These are phyloP conservation scores for Cercospora beticola DNA, from an alignment of 2,329 filamentous ascomycete genomes.

Conservation along the genomic window DNA sequence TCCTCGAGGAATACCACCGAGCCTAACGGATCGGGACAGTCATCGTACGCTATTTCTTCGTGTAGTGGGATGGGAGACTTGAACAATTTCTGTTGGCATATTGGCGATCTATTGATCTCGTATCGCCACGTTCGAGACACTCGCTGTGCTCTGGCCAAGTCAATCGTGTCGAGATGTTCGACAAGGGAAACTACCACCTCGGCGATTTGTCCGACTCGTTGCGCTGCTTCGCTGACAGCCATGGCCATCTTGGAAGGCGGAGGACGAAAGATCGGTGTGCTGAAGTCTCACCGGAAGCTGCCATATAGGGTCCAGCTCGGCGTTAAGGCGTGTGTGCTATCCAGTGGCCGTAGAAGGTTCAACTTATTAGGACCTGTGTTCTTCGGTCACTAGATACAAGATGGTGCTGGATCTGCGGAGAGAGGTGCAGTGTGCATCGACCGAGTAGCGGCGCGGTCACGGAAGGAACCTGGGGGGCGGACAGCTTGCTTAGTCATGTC, in stretches of 20 bases:
- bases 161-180: not conserved
- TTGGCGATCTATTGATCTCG: constrained; percentile 1
- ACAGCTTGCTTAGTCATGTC: not conserved
- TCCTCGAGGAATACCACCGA: not conserved
- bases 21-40: not conserved
- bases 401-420: not conserved
- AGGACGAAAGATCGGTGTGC: not conserved
- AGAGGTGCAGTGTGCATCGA: not conserved
- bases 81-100: constrained; percentile 10
- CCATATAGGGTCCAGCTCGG: not conserved
- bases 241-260: not conserved
- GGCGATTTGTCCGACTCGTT: not conserved
- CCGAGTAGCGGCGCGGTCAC: too few species aligned
- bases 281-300: not conserved
- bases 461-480: too few species aligned
- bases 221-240: not conserved
- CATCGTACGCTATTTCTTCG: not conserved
- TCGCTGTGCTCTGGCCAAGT: constrained; percentile 4
- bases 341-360: not conserved
- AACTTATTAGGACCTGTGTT: not conserved
- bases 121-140: constrained; percentile 5
- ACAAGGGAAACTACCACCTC: constrained; percentile 2
- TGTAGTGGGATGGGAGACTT: not conserved
- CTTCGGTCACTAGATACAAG: not conserved
- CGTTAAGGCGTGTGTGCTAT: not conserved